A percentile compares a stretch with the other conserved stretches of the same genome.
Conservation (phyloP, 2,329 filamentous ascomycete species). For the Exophiala mesophila region DNA sequence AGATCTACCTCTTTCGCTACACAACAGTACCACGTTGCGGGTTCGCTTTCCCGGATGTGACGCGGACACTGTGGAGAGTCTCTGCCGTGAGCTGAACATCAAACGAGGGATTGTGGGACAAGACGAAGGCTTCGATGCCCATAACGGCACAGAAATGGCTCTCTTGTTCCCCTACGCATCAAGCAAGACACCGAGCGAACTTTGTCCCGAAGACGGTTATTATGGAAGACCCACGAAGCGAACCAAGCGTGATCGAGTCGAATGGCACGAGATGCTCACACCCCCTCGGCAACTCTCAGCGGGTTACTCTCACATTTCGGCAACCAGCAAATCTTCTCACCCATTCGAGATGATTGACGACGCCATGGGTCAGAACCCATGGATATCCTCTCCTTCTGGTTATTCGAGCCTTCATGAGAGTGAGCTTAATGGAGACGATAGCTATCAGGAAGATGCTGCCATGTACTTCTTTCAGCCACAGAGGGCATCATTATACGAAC, state of each 20-base stretch:
- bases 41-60: slow-evolving; percentile 92
- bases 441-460: slow-evolving; percentile 29
- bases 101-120: slow-evolving; percentile 72
- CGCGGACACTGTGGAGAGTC: slow-evolving; percentile 68
- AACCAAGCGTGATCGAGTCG: slow-evolving; percentile 40
- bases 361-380: slow-evolving; percentile 48
- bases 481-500: slow-evolving; percentile 5
- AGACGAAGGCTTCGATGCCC: slow-evolving; percentile 68
- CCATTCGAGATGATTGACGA: slow-evolving; percentile 27
- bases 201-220: slow-evolving; percentile 36
- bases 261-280: slow-evolving; percentile 56
- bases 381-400: slow-evolving; percentile 49
- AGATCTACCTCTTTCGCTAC: slow-evolving; percentile 74
- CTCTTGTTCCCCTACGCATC: slow-evolving; percentile 85
- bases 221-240: slow-evolving; percentile 28
- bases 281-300: slow-evolving; percentile 29
- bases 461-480: slow-evolving; percentile 25
- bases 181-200: slow-evolving; percentile 46
- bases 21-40: slow-evolving; percentile 62
- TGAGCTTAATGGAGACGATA: slow-evolving; percentile 34
- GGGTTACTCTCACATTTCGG: slow-evolving; percentile 27
- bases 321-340: slow-evolving; percentile 23
- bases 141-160: slow-evolving; percentile 65
- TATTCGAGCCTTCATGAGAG: slow-evolving; percentile 56
- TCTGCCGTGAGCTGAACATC: slow-evolving; percentile 85